Percentiles rank a stretch among this genome's conserved stretches.
Conservation (phyloP, 495 filamentous ascomycete genomes). For the Cenococcum geophilum region DNA sequence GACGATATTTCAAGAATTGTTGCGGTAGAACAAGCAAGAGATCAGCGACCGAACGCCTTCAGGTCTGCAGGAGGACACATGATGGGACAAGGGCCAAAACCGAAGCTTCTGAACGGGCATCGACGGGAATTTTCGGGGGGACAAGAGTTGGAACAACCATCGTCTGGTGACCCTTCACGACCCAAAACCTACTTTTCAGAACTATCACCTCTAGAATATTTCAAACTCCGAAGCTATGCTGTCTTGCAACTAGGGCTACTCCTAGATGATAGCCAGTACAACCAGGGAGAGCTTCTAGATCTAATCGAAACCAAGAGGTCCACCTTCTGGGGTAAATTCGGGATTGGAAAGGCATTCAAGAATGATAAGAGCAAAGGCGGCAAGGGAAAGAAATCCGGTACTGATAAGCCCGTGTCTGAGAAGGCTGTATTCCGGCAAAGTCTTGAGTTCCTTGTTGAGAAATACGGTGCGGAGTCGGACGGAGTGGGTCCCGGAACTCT, state of each 20-base stretch:
- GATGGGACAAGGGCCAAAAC: slow-evolving; percentile 60
- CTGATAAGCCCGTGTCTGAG: slow-evolving; percentile 60
- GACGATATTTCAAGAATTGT: slow-evolving; percentile 98
- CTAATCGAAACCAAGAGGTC: slow-evolving; percentile 90
- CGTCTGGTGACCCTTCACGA: slow-evolving; percentile 45
- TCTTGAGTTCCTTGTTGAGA: slow-evolving; percentile 78
- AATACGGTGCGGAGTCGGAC: slow-evolving; percentile 91
- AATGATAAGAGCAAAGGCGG: slow-evolving; percentile 58
- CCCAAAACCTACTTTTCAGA: slow-evolving; percentile 92
- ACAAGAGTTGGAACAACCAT: slow-evolving; percentile 46
- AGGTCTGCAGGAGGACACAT: slow-evolving; percentile 70
- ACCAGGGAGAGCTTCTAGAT: slow-evolving; percentile 86
- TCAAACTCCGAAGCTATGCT: slow-evolving; percentile 92
- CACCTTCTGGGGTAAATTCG: slow-evolving; percentile 96
- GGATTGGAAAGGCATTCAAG: slow-evolving; percentile 94
- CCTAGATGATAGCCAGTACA: slow-evolving; percentile 74
- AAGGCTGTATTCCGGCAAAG: slow-evolving; percentile 79
- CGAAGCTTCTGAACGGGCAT: slow-evolving; percentile 66
- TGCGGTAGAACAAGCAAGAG: slow-evolving; percentile 87
- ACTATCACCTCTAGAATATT: slow-evolving; percentile 90
- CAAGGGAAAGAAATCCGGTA: slow-evolving; percentile 48
- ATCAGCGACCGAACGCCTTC: slow-evolving; percentile 80
- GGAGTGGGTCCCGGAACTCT: slow-evolving; percentile 89
- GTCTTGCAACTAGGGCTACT: slow-evolving; percentile 94
- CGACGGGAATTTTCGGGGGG: slow-evolving; percentile 68